Conservation (phyloP, 2,329 filamentous ascomycete genomes). For the Ceratocystis variospora region DNA sequence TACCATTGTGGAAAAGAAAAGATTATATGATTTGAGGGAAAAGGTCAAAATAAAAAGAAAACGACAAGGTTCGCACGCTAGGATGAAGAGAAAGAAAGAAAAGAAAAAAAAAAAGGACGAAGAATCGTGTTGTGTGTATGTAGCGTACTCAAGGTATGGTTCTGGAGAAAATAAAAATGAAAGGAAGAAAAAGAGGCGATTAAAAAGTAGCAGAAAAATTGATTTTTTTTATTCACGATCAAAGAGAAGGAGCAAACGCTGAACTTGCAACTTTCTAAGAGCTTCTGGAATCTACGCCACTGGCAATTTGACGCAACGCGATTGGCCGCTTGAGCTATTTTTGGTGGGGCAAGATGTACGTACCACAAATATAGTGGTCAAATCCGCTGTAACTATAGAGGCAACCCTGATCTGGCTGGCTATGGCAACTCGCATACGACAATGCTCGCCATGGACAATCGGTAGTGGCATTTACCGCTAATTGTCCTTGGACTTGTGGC, state of each 20-base stretch:
- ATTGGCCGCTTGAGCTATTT: no score
- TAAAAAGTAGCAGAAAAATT: slow-evolving; percentile 6
- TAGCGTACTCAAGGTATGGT: not conserved
- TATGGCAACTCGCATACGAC: no score
- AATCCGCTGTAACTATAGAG: no score
- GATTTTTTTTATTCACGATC: not conserved
- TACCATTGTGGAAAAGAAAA: slow-evolving; percentile 16
- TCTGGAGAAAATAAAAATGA: slow-evolving; percentile 5
- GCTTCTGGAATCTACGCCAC: slow-evolving; percentile 23
- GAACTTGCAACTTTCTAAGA: slow-evolving; percentile 20
- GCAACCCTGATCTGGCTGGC: no score
- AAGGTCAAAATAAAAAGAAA: not conserved
- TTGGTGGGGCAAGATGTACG: no score
- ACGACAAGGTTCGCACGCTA: not conserved
- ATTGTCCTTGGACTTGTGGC: no score
- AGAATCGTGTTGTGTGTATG: not conserved
- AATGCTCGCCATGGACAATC: no score
- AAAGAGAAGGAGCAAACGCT: not conserved
- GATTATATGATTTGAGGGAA: not conserved
- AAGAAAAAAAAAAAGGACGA: slow-evolving; percentile 12
- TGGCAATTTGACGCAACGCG: not conserved
- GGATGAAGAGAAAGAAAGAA: slow-evolving; percentile 9
- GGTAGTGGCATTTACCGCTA: no score
- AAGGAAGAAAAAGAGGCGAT: not conserved
- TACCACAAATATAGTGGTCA: no score